phyloP scores from a whole-genome alignment of 768 basidiomycete species.

The Epithele typhae region DNA sequence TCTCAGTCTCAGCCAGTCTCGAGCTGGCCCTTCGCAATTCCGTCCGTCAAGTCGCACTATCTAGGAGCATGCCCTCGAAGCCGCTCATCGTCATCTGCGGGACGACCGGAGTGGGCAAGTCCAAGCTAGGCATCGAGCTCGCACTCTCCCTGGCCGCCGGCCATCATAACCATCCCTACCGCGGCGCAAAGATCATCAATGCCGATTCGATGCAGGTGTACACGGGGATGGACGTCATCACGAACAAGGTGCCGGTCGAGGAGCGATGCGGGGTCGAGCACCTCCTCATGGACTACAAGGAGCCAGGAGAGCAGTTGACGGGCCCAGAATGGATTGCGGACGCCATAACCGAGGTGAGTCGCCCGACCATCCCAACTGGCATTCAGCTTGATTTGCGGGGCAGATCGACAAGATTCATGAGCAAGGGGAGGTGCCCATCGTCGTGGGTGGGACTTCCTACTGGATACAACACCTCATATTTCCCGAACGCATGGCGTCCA shows the following conservation, averaged over 20 bases:
- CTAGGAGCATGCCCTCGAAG: slow-evolving; percentile 36
- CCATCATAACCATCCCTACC: slow-evolving; percentile 37
- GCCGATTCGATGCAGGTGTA: slow-evolving; percentile 99
- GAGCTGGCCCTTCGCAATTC: too few relatives aligned
- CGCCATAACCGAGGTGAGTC: slow-evolving; percentile 67
- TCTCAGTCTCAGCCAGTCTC: too few relatives aligned
- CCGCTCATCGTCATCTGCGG: slow-evolving; percentile 87
- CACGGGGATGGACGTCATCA: slow-evolving; percentile 84
- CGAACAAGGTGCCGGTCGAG: slow-evolving; percentile 80
- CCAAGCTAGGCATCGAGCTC: slow-evolving; percentile 84
- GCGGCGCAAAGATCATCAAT: slow-evolving; percentile 78
- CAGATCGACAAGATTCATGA: slow-evolving; percentile 75
- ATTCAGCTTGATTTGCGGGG: background rate
- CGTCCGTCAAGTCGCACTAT: too few relatives aligned
- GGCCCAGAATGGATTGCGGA: slow-evolving; percentile 88
- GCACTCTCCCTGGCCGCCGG: slow-evolving; percentile 44
- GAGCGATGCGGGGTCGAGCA: slow-evolving; percentile 85
- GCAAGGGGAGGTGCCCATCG: slow-evolving; percentile 68
- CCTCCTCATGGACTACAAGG: slow-evolving; percentile 83
- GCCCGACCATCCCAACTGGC: background rate
- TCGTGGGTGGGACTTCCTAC: slow-evolving; percentile 95
- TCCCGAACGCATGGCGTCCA: slow-evolving; percentile 58
- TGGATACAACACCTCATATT: slow-evolving; percentile 97
- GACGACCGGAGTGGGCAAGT: slow-evolving; percentile 95
- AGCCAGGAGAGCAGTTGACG: slow-evolving; percentile 82